Conservation (phyloP, 148 eudicot species). For the Dianthus caryophyllus region DNA sequence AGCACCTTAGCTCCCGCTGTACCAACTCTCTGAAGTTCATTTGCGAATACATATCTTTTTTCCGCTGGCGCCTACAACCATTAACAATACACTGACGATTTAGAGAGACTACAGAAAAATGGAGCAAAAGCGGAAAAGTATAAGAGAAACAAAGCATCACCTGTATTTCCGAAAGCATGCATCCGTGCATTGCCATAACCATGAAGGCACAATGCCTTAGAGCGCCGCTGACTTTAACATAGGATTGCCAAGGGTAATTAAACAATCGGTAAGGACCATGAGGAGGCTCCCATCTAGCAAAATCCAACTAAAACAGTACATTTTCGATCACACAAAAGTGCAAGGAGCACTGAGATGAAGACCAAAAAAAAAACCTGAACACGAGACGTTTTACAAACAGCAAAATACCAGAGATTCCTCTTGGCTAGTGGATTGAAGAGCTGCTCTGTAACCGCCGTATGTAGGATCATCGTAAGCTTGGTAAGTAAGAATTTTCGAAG, state of each 20-base stretch:
- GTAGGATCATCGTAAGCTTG: slow-evolving; percentile 53
- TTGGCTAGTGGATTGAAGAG: slow-evolving; percentile 45
- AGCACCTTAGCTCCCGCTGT: slow-evolving; percentile 49
- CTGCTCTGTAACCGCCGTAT: slow-evolving; percentile 46
- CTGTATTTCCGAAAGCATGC: slow-evolving; percentile 59
- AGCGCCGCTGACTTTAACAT: slow-evolving; percentile 51
- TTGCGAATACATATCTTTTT: slow-evolving; percentile 35
- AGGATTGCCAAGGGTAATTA: slow-evolving; percentile 50
- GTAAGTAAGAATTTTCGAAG: slow-evolving; percentile 51
- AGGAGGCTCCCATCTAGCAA: slow-evolving; percentile 61
- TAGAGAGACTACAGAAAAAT: no score
- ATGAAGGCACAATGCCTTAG: slow-evolving; percentile 62
- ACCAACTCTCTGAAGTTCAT: slow-evolving; percentile 44
- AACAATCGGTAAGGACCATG: slow-evolving; percentile 48
- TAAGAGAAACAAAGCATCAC: slow-evolving; percentile 18
- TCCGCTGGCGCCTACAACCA: slow-evolving; percentile 45
- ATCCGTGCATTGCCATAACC: slow-evolving; percentile 68
- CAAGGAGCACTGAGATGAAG: background rate
- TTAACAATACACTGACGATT: no score
- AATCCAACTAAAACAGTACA: slow-evolving; percentile 34
- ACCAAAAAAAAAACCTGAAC: background rate
- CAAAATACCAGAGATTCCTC: slow-evolving; percentile 50
- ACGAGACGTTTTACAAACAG: no score
- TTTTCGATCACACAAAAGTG: background rate
- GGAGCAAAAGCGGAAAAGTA: no score